Base-by-base conservation (phyloP, 495 filamentous ascomycete species). In the Lasiosphaeris hirsuta region DNA sequence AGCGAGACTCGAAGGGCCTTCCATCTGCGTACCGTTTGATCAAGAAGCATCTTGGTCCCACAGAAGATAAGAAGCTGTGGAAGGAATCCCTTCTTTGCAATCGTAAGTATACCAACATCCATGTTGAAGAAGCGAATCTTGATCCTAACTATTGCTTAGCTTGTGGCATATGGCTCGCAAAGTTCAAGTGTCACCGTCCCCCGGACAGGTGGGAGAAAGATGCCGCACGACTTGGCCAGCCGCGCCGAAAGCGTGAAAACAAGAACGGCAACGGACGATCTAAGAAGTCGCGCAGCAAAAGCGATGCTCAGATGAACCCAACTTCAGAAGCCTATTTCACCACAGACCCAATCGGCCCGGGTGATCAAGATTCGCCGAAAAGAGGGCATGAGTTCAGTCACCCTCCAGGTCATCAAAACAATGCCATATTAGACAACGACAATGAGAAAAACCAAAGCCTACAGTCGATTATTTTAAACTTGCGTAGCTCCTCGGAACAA, bases 131-230 rank as follows among this genome's bases (percentile, higher is more conserved):
- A 18, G 4, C 14, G 56, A 10, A 36, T 13, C 18, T 44, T 18
- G 45, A 19, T 60, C 43, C 61, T 49, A 35, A 51, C 54, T 34
- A 45, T 30, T 43, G 55, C 35, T 49, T 39, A 84, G 83, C 94
- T 62, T 98, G 94, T 64, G 94, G 94, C 11, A 81, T 98, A 35
- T 98, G 91, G 92, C 82, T 97, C 56, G 83, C 86, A 41, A 96
- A 96, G 62, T 89, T 86, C 66, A 91, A 89, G 65, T 77, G 69
- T 33, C 96, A 96, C 80, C 83, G 94, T 7, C 94, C 94, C 1
- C 77, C 84, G 47, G 83, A 90, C 43, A 84, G 86, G 56, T 98
- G 93, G 93, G 86, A 86, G 57, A 88, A 88, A 52, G 79, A 85
- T 30, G 74, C 76, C 19, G 72, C 77, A 40, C 75, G 76, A 10